Evolutionary conservation across 2,329 filamentous ascomycete species (phyloP).

Genomic region (Orbilia blumenaviensis): DNA sequence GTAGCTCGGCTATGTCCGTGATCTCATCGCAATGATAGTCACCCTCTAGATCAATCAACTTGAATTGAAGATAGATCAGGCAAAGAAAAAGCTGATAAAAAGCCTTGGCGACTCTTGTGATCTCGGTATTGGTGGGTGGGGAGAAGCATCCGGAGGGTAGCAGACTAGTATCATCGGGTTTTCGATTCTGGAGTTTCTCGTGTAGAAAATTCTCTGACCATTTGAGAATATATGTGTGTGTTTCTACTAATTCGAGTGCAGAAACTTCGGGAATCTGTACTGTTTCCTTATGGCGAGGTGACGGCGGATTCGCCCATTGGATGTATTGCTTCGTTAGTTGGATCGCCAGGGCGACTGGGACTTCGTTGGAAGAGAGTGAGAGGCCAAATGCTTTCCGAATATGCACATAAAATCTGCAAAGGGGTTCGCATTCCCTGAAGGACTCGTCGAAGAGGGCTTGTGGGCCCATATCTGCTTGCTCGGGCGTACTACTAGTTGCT

Average conservation of each 20-base stretch:
- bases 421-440: not conserved
- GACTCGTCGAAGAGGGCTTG: not conserved
- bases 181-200: not conserved
- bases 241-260: not conserved
- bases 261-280: not conserved
- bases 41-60: not conserved
- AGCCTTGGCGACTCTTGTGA: not conserved
- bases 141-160: not conserved
- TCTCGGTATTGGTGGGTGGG: not conserved
- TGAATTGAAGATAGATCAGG: not conserved
- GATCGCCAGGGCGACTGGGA: not conserved
- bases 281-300: not conserved
- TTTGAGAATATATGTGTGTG: not conserved
- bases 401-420: conserved; percentile 21
- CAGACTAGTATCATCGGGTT: not conserved
- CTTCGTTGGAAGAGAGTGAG: not conserved
- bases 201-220: not conserved
- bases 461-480: not conserved
- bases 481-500: no score
- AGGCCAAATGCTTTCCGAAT: not conserved
- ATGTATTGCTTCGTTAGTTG: conserved; percentile 1
- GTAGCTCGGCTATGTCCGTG: not conserved
- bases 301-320: conserved; percentile 6
- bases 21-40: not conserved
- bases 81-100: conserved; percentile 7